Conservation (phyloP, 345 rosid genomes). For the Adansonia digitata region DNA sequence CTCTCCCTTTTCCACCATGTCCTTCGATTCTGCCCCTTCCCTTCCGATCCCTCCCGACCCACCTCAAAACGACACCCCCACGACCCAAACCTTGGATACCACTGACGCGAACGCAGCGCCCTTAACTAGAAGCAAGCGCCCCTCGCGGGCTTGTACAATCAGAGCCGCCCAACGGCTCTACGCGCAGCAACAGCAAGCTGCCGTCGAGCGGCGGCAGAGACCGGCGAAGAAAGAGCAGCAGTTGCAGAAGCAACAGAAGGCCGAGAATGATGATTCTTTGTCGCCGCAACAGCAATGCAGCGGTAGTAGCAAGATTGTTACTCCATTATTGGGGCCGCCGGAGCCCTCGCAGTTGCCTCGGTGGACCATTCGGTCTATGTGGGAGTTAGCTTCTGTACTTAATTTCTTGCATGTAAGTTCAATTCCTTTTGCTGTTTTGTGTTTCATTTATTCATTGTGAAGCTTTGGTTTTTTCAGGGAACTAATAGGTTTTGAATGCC, state of each 20-base stretch:
- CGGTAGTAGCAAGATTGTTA: conserved; percentile 52
- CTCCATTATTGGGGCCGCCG: conserved; percentile 71
- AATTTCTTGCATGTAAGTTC: conserved; percentile 91
- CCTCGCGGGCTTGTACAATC: conserved; percentile 91
- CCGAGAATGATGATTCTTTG: conserved; percentile 28
- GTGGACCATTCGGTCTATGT: conserved; percentile 96
- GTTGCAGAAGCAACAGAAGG: conserved; percentile 4
- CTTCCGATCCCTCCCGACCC: conserved; percentile 46
- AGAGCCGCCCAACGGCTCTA: conserved; percentile 75
- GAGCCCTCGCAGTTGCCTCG: conserved; percentile 81
- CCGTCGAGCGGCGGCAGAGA: conserved; percentile 54
- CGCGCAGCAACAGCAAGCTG: conserved; percentile 51
- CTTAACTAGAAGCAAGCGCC: conserved; percentile 64
- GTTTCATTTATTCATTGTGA: not conserved
- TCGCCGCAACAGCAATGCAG: conserved; percentile 50
- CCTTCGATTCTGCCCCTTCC: conserved; percentile 47
- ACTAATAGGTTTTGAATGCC: conserved; percentile 13
- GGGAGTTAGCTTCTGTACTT: conserved; percentile 95
- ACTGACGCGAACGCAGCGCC: not conserved
- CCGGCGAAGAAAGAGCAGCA: conserved; percentile 46
- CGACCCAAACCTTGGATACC: conserved; percentile 10
- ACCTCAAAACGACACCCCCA: conserved; percentile 23
- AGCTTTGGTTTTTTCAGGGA: conserved; percentile 17
- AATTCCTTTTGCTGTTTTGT: not conserved
- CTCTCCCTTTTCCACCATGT: conserved; percentile 38